Base-by-base conservation (phyloP, 257 asterid genomes). In the Gentiana straminea region DNA sequence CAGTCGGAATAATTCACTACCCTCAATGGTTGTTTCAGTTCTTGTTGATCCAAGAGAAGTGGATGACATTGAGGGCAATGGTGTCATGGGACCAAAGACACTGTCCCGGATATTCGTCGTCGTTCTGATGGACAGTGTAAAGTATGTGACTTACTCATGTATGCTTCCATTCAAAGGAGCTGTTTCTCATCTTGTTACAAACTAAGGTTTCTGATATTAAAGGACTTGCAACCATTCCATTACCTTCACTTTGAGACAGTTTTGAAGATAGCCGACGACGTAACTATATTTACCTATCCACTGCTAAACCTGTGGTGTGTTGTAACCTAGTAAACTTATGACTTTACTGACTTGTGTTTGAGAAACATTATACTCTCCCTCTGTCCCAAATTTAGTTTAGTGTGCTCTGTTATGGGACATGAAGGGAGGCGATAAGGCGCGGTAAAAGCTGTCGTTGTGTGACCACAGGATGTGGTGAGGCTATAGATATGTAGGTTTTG, bases 1-100 rank as follows among this genome's bases (percentile, higher is more conserved):
- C 55, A 71, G 24, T 1, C 70, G 83, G 35, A 70, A 75, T 35
- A 75, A 73, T 13, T 73, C 76, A 8, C 2, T 71, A 1, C 77
- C 98, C 41, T 79, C 96, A 47, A 92, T 91, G 95, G 97, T 90
- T 57, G 96, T 90, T 4, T 90, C 98, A 1, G 96, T 90, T 67
- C 96, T 90, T 3, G 82, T 86, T 24, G 98, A 90, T 76, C 98
- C 98, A 5, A 77, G 98, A 64, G 98, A 90, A 69, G 75, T 73
- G 1, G 86, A 84, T 4, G 96, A 86, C 68, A 69, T 70, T 11
- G 95, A 86, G 8, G 94, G 74, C 55, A 94, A 79, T 33, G 84
- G 86, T 11, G 75, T 86, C 70, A 79, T 86, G 78, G 92, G 98
- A 39, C 66, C 78, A 0, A 86, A 86, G 73, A 71, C 96, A 51